A percentile compares a stretch with the other conserved stretches of the same genome.
These are phyloP conservation scores for Eucalyptus albens DNA, from an alignment of 345 rosid species.

Conservation along the genomic window DNA sequence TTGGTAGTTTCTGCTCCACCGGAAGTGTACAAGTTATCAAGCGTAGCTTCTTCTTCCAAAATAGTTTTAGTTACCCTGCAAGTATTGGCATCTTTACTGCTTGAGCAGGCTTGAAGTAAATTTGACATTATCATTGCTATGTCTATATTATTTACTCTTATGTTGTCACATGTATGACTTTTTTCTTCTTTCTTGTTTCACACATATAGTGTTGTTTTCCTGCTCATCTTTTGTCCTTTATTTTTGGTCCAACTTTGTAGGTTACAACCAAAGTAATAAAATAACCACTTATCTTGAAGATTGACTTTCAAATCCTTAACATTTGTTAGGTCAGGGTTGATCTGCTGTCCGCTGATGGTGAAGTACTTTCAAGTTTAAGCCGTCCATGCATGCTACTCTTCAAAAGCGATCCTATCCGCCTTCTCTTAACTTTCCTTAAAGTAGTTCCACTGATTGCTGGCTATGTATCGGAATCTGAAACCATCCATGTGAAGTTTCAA, in stretches of 20 bases:
- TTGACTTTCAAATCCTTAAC: background rate
- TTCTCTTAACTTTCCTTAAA: conserved; percentile 50
- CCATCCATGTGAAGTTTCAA: conserved; percentile 38
- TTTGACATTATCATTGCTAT: background rate
- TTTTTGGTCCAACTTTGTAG: background rate
- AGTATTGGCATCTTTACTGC: background rate
- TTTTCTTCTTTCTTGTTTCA: background rate
- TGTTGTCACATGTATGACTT: background rate
- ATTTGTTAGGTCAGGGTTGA: conserved; percentile 68
- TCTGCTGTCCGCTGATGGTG: conserved; percentile 48
- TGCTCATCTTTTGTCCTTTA: background rate
- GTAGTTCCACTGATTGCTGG: conserved; percentile 66
- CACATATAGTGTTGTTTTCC: background rate
- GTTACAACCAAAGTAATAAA: background rate
- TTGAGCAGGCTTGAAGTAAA: background rate
- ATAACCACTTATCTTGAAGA: background rate
- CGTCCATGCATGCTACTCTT: conserved; percentile 67
- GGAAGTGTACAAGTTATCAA: background rate
- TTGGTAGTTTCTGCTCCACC: background rate
- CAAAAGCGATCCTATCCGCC: conserved; percentile 64
- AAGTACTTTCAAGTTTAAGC: conserved; percentile 42
- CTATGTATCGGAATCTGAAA: conserved; percentile 65
- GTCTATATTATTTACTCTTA: background rate
- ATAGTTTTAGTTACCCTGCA: background rate
- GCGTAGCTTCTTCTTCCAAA: background rate